A percentile compares a stretch with the other conserved stretches of the same genome.
These are phyloP conservation scores for Colletotrichum gloeosporioides DNA, from an alignment of 2,329 filamentous ascomycete species.

Conservation along the genomic window DNA sequence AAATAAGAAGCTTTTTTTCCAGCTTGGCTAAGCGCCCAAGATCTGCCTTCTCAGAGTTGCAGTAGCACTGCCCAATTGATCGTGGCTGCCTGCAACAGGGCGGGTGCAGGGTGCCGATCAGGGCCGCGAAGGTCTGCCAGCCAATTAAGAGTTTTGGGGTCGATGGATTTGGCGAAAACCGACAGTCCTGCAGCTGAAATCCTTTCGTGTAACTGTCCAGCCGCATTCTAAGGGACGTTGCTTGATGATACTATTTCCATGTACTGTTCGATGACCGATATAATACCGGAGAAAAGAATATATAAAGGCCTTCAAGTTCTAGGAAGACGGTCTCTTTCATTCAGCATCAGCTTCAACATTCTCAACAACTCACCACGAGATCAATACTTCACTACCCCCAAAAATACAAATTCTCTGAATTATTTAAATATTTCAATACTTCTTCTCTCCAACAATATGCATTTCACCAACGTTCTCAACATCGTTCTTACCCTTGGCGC, in stretches of 20 bases:
- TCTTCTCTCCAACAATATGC: background rate
- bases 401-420: background rate
- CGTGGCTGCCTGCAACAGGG: background rate
- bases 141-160: background rate
- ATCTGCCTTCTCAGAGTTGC: background rate
- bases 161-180: background rate
- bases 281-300: background rate
- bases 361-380: background rate
- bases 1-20: background rate
- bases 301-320: background rate
- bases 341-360: background rate
- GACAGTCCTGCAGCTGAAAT: background rate
- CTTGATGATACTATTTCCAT: background rate
- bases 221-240: background rate
- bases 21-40: background rate
- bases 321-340: background rate
- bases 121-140: background rate
- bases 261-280: background rate
- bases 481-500: background rate
- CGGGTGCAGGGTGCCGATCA: background rate
- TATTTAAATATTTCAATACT: fast-evolving
- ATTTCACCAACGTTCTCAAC: background rate
- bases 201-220: background rate
- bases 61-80: background rate
- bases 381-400: background rate